phyloP scores from a whole-genome alignment of 2,329 filamentous ascomycete species.

The Colletotrichum tropicale region DNA sequence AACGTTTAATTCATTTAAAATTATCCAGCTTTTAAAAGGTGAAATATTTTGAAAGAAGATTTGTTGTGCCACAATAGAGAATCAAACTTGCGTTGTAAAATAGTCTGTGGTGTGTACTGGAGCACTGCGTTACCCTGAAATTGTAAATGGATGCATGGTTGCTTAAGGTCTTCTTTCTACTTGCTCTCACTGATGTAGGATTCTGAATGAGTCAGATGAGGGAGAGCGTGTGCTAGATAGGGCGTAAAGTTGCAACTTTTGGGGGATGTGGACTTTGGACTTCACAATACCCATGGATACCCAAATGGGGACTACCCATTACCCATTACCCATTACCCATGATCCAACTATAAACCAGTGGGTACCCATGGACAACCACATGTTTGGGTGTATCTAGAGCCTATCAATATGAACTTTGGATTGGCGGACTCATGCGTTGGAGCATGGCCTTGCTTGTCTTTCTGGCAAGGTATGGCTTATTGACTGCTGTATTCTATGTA shows the following conservation, averaged over 20 bases:
- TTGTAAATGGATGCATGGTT: background rate
- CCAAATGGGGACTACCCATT: background rate
- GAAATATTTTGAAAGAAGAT: fast-evolving
- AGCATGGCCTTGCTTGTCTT: background rate
- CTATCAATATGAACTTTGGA: background rate
- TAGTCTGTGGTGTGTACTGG: background rate
- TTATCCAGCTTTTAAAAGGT: too few relatives aligned
- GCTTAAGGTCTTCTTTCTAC: background rate
- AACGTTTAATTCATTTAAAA: fast-evolving
- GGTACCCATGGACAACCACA: background rate
- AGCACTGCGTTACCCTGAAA: background rate
- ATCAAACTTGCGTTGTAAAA: fast-evolving
- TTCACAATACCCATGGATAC: background rate
- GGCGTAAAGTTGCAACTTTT: background rate
- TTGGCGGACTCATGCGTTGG: background rate
- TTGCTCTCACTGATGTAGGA: background rate
- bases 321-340: background rate
- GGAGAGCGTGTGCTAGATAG: too few relatives aligned
- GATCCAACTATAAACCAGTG: background rate
- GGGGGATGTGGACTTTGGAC: background rate
- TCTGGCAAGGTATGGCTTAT: fast-evolving
- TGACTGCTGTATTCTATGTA: fast-evolving
- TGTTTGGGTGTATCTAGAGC: background rate
- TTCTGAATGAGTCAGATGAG: fast-evolving
- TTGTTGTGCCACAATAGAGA: fast-evolving